Evolutionary conservation across 73 alveolate species (phyloP).

Genomic region (Symbiodinium pilosum): DNA sequence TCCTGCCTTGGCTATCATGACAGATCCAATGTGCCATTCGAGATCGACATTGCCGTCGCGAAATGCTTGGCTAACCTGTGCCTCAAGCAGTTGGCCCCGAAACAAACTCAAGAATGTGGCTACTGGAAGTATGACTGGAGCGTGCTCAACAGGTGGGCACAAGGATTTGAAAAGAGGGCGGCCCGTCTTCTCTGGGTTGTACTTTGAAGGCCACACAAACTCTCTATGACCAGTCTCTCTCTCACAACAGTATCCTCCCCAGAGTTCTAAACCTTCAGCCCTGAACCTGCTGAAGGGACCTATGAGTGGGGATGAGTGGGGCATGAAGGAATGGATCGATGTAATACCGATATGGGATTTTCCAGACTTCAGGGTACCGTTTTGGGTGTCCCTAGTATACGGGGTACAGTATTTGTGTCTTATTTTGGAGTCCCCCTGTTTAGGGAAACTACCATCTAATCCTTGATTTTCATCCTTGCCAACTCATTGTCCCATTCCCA

Average conservation of each 20-base stretch:
- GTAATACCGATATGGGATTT: no score
- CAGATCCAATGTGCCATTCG: slow-evolving; percentile 21
- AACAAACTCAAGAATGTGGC: slow-evolving; percentile 5
- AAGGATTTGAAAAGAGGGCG: neutral
- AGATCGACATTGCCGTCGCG: slow-evolving; percentile 19
- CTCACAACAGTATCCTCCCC: neutral
- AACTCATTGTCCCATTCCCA: no score
- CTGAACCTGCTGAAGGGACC: neutral
- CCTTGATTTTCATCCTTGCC: no score
- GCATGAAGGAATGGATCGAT: no score
- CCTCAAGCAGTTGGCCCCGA: slow-evolving; percentile 29
- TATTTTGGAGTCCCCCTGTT: no score
- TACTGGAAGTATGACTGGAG: slow-evolving; percentile 13
- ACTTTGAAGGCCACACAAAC: no score
- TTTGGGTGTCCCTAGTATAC: no score
- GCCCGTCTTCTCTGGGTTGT: no score
- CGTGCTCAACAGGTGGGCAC: slow-evolving; percentile 25
- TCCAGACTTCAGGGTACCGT: no score
- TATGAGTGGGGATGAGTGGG: no score
- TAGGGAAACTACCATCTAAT: no score
- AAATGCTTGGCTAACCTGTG: neutral
- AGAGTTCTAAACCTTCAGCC: neutral
- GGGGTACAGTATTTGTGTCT: no score
- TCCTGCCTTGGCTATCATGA: slow-evolving; percentile 13
- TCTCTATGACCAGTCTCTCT: neutral